phyloP scores from a whole-genome alignment of 306 rosid species.

The Coriaria nepalensis region DNA sequence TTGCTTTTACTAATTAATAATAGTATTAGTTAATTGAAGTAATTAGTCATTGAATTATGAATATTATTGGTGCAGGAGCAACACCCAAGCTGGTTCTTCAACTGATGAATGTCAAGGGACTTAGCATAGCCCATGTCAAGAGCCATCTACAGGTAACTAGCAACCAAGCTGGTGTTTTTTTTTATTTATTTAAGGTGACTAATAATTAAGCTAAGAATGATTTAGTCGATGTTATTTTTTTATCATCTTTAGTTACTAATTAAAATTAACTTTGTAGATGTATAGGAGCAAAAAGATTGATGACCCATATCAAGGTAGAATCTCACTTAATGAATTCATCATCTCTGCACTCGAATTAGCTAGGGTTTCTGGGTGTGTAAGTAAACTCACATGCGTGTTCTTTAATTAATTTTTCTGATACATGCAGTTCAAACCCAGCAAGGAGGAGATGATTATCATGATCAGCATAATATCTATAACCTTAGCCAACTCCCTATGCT shows the following conservation, averaged over 20 bases:
- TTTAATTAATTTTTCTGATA: too few species aligned
- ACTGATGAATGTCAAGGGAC: constrained; percentile 34
- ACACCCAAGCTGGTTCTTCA: constrained; percentile 44
- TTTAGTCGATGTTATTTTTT: too few species aligned
- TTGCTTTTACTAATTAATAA: too few species aligned
- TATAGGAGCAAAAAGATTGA: constrained; percentile 37
- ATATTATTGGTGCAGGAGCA: constrained; percentile 25
- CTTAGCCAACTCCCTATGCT: constrained; percentile 32
- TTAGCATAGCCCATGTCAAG: constrained; percentile 40
- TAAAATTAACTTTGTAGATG: constrained; percentile 14
- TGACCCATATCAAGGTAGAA: constrained; percentile 22
- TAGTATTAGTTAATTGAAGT: too few species aligned
- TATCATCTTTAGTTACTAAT: too few species aligned
- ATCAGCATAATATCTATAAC: constrained; percentile 15
- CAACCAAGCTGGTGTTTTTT: too few species aligned
- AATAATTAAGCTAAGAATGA: too few species aligned
- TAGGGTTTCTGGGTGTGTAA: not conserved
- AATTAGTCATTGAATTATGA: too few species aligned
- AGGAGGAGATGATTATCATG: constrained; percentile 16
- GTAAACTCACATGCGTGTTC: not conserved
- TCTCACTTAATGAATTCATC: not conserved
- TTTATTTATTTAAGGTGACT: too few species aligned
- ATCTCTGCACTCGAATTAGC: not conserved
- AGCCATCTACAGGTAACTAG: constrained; percentile 39
- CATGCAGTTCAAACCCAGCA: not conserved